Percentiles rank a stretch among this genome's conserved stretches.
These are phyloP conservation scores for Populus tomentosa DNA, from an alignment of 441 rosid species.

Conservation along the genomic window DNA sequence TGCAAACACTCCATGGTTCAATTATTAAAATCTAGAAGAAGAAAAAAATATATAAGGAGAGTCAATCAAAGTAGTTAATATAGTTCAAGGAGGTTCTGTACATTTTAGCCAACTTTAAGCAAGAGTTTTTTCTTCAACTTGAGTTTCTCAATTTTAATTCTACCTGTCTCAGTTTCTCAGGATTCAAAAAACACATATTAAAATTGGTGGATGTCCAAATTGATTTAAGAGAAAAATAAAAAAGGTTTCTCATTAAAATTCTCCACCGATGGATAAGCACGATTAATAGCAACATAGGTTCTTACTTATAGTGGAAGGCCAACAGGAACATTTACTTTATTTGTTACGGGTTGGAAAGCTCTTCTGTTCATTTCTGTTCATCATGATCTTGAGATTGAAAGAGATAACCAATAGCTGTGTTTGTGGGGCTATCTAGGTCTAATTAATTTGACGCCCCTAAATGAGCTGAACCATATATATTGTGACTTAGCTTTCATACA, in stretches of 20 bases:
- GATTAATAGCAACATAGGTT: not conserved
- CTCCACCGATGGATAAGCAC: not conserved
- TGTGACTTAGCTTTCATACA: slow-evolving; percentile 13
- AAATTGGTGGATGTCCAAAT: too few species aligned
- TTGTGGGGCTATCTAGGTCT: not conserved
- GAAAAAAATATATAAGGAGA: too few species aligned
- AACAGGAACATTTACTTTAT: slow-evolving; percentile 20
- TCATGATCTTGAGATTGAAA: slow-evolving; percentile 12
- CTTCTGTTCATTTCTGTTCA: slow-evolving; percentile 24
- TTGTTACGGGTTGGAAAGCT: slow-evolving; percentile 37
- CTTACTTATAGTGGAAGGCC: slow-evolving; percentile 26
- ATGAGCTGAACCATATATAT: not conserved
- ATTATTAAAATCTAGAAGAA: too few species aligned
- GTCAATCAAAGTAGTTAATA: not conserved
- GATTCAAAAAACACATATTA: not conserved
- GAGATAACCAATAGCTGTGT: slow-evolving; percentile 16
- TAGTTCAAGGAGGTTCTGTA: not conserved
- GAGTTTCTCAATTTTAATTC: not conserved
- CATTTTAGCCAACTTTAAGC: not conserved
- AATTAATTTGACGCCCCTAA: not conserved
- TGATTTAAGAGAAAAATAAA: not conserved
- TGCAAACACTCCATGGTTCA: too few species aligned
- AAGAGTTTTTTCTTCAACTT: not conserved
- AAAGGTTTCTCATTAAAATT: not conserved
- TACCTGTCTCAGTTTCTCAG: not conserved